Evolutionary conservation across 176 grass and related monocot species (phyloP).

Genomic region (Carex pumila): DNA sequence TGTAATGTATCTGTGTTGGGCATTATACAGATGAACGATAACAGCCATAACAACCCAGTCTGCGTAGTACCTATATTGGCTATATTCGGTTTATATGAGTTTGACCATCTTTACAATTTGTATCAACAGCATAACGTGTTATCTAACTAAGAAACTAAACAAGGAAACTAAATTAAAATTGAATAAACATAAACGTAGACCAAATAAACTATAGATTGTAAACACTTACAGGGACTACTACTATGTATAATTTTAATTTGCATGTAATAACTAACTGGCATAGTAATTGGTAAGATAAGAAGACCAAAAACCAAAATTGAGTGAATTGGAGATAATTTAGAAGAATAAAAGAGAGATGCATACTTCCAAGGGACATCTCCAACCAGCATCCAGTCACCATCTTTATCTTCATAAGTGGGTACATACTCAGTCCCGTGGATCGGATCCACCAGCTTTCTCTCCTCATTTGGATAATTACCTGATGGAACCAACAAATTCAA

Average conservation of each 20-base stretch:
- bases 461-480: constrained; percentile 72
- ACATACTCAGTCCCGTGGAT: constrained; percentile 89
- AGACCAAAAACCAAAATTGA: background rate
- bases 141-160: background rate
- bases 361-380: constrained; percentile 99
- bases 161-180: background rate
- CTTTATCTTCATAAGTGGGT: constrained; percentile 99
- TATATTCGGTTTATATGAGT: background rate
- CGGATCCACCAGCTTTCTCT: constrained; percentile 75
- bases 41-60: background rate
- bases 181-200: background rate
- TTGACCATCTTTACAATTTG: background rate
- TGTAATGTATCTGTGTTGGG: background rate
- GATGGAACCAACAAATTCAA: too few species aligned
- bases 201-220: constrained; percentile 6
- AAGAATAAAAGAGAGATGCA: constrained; percentile 12
- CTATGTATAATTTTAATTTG: background rate
- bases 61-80: background rate
- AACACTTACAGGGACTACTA: background rate
- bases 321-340: background rate
- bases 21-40: background rate
- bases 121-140: background rate
- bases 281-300: background rate
- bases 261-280: background rate
- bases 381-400: constrained; percentile 97